Evolutionary conservation across 192 early-diverging fungal species (phyloP), one percentile per base, ranked within the genome.

Genomic region (Entrophospora sp.): DNA sequence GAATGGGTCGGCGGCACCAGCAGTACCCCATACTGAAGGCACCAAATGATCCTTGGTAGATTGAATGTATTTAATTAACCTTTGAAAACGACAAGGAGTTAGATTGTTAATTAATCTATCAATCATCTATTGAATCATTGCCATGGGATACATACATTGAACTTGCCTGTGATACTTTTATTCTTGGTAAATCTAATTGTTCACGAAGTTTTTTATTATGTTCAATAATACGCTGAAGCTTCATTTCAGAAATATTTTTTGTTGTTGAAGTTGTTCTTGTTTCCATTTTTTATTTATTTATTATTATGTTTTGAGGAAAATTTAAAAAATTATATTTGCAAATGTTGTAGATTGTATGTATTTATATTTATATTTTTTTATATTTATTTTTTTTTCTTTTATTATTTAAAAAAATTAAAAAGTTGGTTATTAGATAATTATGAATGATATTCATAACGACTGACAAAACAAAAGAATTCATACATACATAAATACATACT

Each of bases 231-330:
- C 76, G 64, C 36, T 72, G 68, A 18, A 77, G 44, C 40, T 77
- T 77, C 10, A 61, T 64, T 66, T 77, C 76, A 24, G 76, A 69
- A 48, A 75, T 62, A 53, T 75, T 74, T 62, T 74, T 61, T 27
- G 25, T 22, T 61, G 28, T 24, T 61, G 59, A 24, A 7, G 59
- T 8, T 40, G 44, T 61, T 22, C 13, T 10, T 32, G 2, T 53
- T 53, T n/a, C 13, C 24, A 30, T 31, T 46, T 46, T 18, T 46
- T 46, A n/a, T n/a, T n/a, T n/a, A n/a, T n/a, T n/a, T n/a, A n/a
- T n/a, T n/a, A n/a, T n/a, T n/a, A n/a, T n/a, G n/a, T n/a, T n/a
- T n/a, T n/a, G n/a, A n/a, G n/a, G n/a, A n/a, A n/a, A n/a, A n/a
- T n/a, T n/a, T n/a, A n/a, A n/a, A n/a, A n/a, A n/a, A n/a, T n/a